Evolutionary conservation across 116 monocot genomes (phyloP), one percentile per base, ranked within the genome.

Genomic region (Phalaenopsis hybrid): DNA sequence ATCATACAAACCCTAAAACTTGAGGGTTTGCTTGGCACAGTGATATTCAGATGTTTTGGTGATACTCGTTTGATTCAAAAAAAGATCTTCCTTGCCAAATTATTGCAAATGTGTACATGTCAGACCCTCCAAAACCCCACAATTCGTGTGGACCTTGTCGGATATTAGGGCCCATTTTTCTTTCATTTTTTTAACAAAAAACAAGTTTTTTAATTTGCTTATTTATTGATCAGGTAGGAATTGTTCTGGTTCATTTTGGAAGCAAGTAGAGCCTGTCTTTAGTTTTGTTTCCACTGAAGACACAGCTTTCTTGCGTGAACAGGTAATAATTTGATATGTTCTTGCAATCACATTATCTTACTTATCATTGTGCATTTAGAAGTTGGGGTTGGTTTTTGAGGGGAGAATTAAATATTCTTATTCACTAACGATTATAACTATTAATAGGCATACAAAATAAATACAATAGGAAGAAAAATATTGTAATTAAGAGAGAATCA

Each of bases 211-310:
- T 52, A 15, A 75, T 76, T 17, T 34, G 20, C 72, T 69, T 83
- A 31, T 83, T 68, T 81, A 7, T 81, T 17, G 20, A 82, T 49
- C 76, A 89, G 89, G 79, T 44, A 18, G 37, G 67, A 80, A 80
- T 74, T 55, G 79, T 48, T 57, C 80, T 18, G 67, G 75, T 61
- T 10, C 73, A 55, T 86, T 89, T 63, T 92, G 89, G 92, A 79
- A 83, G 78, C 75, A 85, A 69, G 69, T 78, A 37, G 89, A 88
- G 81, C 83, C 84, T 12, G 17, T 86, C 31, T 92, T 92, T 83
- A 44, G 83, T 79, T 85, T 83, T 79, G 20, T 92, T 45, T 81
- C 89, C 31, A 63, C 76, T 69, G 88, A 86, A 77, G 92, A 92
- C 69, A 46, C 82, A 73, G 44, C 82, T 49, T 92, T 85, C 81